Base-by-base conservation (phyloP, 2,329 filamentous ascomycete genomes). In the Cercospora brassicicola region DNA sequence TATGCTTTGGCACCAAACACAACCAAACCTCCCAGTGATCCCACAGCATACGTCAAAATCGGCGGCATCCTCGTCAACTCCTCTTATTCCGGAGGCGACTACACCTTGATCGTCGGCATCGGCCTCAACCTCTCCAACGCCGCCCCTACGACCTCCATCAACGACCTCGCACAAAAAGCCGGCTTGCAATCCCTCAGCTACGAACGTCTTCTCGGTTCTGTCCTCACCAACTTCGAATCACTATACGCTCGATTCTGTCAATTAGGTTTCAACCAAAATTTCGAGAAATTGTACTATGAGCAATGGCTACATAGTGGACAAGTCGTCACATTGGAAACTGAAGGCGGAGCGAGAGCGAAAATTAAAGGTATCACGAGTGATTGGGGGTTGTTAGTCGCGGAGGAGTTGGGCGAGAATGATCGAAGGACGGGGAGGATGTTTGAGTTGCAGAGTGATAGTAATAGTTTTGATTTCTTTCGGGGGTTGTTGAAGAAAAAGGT, bases 381-480 rank as follows among this genome's bases (percentile, higher is more conserved):
- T 78, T 97, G 92, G 89, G 95, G 95, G 0, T 82, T 98, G 79
- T 77, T 99, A 72, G 85, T 90, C 71, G 95, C 90, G 0, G 92
- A 97, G 79, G 94, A 98, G 83, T 79, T 96, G 63, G 90, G 89
- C 2, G 87, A 84, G 78, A 86, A 90, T 67, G 92, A 93, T 70
- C 84, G 89, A 63, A 83, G 85, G 2, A 97, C 92, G 0, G 94
- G 94, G 0, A 91, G 87, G 80, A 83, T 90, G 60, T 94, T 91
- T 87, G 88, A 90, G 74, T 81, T 99, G 80, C 94, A 97, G 83
- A 97, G 93, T 79, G 95, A 99, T 79, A 93, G 94, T 78, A 99
- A 99, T 77, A 97, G 94, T 79, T 99, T 99, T 82, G 95, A 99
- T 81, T 99, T 97, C 79, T 96, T 97, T 82, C 92, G 88, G 77